Base-by-base conservation (phyloP, 192 early-diverging fungal species). In the Dissophora globulifera region DNA sequence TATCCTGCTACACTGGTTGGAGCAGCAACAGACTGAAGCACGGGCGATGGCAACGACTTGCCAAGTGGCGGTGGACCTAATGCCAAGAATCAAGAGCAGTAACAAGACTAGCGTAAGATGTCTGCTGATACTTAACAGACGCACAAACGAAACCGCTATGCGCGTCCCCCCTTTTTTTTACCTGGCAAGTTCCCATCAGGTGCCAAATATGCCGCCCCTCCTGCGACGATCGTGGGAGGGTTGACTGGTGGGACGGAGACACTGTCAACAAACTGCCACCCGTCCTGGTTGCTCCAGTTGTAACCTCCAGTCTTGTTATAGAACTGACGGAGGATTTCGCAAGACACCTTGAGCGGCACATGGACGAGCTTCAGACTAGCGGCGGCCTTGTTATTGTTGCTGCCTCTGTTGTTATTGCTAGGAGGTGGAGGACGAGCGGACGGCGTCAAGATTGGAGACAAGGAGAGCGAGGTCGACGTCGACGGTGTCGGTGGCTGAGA, bases 201-300 rank as follows among this genome's bases (percentile, higher is more conserved):
- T 13, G 7, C 8, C 7, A 13, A 40, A 13, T 40, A 10, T 26
- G 20, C 25, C 15, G 12, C 31, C 19, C 8, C 23, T 27, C 25
- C 3, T 41, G 4, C 5, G 20, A 16, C 10, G 41, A 43, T 29
- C n/a, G n/a, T 2, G 27, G 19, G 4, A 33, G 22, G 12, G 26
- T n/a, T n/a, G n/a, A n/a, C 27, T 4, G 30, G 8, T 4, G 52
- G 45, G 35, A 63, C 51, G 3, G 40, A 41, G 8, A 63, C 40
- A 22, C 62, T 74, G 27, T 74, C 62, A 3, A 74, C 62, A 40
- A 51, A 74, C 25, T 72, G 60, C 69, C 69, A 72, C 51, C 69
- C 69, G 32, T 72, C 69, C 32, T 72, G 61, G 31, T 63, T 62
- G n/a, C 47, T 72, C 61, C 69, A 72, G 17, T 49, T 22, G n/a